A percentile compares a stretch with the other conserved stretches of the same genome.
Conservation (phyloP, 2,329 filamentous ascomycete genomes). For the Aspergillus ustus region DNA sequence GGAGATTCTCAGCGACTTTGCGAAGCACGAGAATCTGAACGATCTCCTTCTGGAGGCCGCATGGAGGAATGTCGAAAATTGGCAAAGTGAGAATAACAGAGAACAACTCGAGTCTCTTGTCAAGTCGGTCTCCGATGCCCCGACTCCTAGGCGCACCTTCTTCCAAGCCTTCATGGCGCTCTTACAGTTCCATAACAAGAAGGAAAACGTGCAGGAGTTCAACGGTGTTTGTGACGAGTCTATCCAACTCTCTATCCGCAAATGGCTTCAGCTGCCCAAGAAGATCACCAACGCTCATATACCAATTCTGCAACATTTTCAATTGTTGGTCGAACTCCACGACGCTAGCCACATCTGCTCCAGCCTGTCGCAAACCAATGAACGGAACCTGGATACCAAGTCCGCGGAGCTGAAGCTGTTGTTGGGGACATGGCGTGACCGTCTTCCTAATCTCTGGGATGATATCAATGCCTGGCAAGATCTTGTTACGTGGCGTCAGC, state of each 20-base stretch:
- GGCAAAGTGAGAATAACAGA: constrained; percentile 82
- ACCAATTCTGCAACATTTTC: constrained; percentile 94
- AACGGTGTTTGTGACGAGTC: constrained; percentile 92
- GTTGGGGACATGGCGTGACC: constrained; percentile 91
- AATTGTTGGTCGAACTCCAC: constrained; percentile 94
- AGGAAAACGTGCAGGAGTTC: constrained; percentile 80
- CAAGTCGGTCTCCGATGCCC: constrained; percentile 96
- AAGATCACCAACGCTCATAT: constrained; percentile 94
- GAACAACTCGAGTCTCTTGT: constrained; percentile 92
- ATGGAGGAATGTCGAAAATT: constrained; percentile 95
- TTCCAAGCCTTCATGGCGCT: constrained; percentile 99
- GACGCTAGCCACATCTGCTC: constrained; percentile 96
- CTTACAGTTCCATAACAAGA: constrained; percentile 89
- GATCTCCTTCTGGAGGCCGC: constrained; percentile 93
- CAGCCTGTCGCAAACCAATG: constrained; percentile 83
- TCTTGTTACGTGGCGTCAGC: constrained; percentile 98
- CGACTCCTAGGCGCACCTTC: constrained; percentile 89
- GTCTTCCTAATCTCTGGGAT: constrained; percentile 97
- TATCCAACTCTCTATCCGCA: constrained; percentile 93
- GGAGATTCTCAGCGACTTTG: constrained; percentile 97
- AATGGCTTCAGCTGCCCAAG: constrained; percentile 97
- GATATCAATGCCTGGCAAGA: constrained; percentile 99
- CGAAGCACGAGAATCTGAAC: constrained; percentile 98
- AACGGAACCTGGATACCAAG: constrained; percentile 86
- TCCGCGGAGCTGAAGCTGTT: constrained; percentile 94